phyloP scores from a whole-genome alignment of 2,329 filamentous ascomycete species.

The Nigrograna mackinnonii region DNA sequence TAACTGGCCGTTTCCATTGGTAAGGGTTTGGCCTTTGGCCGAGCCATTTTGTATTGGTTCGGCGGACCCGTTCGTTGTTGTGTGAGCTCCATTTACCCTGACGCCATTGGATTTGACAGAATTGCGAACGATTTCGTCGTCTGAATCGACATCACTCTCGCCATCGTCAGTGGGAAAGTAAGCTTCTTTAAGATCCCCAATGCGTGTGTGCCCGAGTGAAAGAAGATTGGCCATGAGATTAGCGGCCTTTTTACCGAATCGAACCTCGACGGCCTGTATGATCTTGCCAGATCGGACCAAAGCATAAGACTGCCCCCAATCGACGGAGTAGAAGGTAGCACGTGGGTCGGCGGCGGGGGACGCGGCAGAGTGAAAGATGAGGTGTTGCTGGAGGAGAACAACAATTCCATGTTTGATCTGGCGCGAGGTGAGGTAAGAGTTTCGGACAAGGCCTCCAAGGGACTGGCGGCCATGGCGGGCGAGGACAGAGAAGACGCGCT shows the following conservation, averaged over 20 bases:
- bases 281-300: conserved; percentile 82
- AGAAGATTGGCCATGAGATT: conserved; percentile 76
- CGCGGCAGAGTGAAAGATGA: conserved; percentile 74
- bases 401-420: conserved; percentile 81
- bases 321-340: conserved; percentile 80
- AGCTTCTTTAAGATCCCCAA: conserved; percentile 70
- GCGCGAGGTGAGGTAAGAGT: conserved; percentile 72
- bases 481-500: conserved; percentile 86
- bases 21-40: not conserved
- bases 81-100: conserved; percentile 11
- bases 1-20: not conserved
- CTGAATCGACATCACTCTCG: conserved; percentile 38
- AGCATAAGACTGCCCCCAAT: conserved; percentile 78
- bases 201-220: conserved; percentile 74
- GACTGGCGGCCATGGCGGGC: conserved; percentile 78
- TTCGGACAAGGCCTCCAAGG: conserved; percentile 68
- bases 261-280: conserved; percentile 71
- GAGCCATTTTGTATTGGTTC: not conserved
- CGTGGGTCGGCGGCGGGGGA: conserved; percentile 65
- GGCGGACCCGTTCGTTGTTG: conserved; percentile 1
- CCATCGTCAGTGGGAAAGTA: conserved; percentile 50
- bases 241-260: conserved; percentile 74
- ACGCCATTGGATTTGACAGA: conserved; percentile 21
- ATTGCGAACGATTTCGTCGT: conserved; percentile 27
- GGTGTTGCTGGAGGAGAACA: conserved; percentile 85